phyloP scores from a whole-genome alignment of 202 grass and related monocot species.

The Cymbopogon flexuosus region DNA sequence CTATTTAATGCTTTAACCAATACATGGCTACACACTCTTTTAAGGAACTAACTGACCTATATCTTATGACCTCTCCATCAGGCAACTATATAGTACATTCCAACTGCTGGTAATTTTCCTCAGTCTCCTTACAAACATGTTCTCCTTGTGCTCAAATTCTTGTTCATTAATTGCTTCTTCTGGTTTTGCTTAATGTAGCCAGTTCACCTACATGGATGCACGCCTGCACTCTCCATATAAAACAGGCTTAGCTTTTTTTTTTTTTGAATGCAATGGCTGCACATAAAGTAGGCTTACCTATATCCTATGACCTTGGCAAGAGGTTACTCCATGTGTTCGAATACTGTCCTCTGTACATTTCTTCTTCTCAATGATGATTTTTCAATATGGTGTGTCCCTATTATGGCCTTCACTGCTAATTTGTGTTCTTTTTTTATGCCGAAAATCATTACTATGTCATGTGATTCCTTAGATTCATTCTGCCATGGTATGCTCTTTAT shows the following conservation, averaged over 20 bases:
- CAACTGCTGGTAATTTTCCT: background rate
- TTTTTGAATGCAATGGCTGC: background rate
- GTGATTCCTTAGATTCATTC: background rate
- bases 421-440: background rate
- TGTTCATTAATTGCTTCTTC: background rate
- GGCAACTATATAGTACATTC: background rate
- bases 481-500: constrained; percentile 3
- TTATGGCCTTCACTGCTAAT: background rate
- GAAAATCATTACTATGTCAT: background rate
- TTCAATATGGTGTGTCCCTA: background rate
- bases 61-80: background rate
- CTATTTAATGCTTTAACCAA: background rate
- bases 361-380: background rate
- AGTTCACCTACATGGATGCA: background rate
- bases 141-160: background rate
- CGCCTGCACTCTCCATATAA: background rate
- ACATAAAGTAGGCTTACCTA: background rate
- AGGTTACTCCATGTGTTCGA: background rate
- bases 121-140: background rate
- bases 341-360: background rate
- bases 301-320: background rate
- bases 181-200: background rate
- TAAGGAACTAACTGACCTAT: background rate
- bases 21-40: background rate
- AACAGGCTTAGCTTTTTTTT: background rate